Conservation (phyloP, 1,139 yeast species). For the Hyphopichia buzzinii region DNA sequence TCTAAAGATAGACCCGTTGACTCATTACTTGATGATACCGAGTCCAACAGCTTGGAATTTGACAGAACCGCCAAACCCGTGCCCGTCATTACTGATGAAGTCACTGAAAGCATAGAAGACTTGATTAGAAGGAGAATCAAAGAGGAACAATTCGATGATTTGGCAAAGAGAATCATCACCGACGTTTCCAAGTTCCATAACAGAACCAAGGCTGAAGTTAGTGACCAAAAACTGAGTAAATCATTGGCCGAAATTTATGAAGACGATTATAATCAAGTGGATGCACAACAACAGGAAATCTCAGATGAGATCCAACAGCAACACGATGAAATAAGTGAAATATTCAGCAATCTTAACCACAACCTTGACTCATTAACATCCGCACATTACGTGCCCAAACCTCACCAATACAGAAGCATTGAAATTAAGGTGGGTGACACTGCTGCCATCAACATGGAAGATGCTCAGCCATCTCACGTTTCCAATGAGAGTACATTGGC, state of each 20-base stretch:
- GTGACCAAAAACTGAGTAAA: slow-evolving; percentile 81
- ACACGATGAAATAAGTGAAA: slow-evolving; percentile 72
- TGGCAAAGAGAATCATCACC: slow-evolving; percentile 67
- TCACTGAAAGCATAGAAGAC: slow-evolving; percentile 84
- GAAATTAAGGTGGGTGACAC: slow-evolving; percentile 66
- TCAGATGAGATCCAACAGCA: slow-evolving; percentile 66
- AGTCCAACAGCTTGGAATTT: slow-evolving; percentile 35
- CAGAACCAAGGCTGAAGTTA: slow-evolving; percentile 58
- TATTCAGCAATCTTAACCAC: slow-evolving; percentile 63
- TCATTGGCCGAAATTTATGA: slow-evolving; percentile 92
- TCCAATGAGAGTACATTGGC: slow-evolving; percentile 78
- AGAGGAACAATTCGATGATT: slow-evolving; percentile 76
- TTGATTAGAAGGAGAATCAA: slow-evolving; percentile 79
- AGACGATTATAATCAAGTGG: slow-evolving; percentile 64
- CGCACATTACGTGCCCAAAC: slow-evolving; percentile 91
- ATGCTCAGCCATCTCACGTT: slow-evolving; percentile 88
- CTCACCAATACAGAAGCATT: slow-evolving; percentile 67
- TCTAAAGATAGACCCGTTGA: slow-evolving; percentile 82
- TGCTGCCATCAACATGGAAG: slow-evolving; percentile 88
- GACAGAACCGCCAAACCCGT: slow-evolving; percentile 56
- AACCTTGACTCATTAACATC: slow-evolving; percentile 86
- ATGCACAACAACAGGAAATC: slow-evolving; percentile 36
- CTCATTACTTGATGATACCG: slow-evolving; percentile 55
- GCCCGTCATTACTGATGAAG: slow-evolving; percentile 88
- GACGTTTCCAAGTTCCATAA: slow-evolving; percentile 60